Conservation (phyloP, 225 moss, liverwort and hornwort species). For the Takakia lepidozioides region DNA sequence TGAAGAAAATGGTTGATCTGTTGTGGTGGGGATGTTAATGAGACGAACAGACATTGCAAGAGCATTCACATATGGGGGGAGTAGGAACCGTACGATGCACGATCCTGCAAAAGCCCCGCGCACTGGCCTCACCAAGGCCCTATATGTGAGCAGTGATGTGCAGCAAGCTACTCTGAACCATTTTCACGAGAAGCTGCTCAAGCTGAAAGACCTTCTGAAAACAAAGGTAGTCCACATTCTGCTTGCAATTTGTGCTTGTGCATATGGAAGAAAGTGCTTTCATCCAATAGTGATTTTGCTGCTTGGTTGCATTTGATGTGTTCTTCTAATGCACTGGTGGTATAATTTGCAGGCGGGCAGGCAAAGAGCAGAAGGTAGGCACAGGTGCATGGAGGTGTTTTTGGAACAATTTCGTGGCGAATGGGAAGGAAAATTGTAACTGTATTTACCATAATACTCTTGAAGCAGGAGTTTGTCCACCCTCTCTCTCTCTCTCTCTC, state of each 20-base stretch:
- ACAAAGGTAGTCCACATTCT: slow-evolving; percentile 39
- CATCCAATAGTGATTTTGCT: not conserved
- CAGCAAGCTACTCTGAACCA: slow-evolving; percentile 84
- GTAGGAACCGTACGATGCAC: slow-evolving; percentile 64
- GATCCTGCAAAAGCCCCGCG: slow-evolving; percentile 69
- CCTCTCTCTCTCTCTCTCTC: no score
- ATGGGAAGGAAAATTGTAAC: slow-evolving; percentile 50
- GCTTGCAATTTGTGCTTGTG: not conserved
- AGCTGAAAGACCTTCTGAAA: slow-evolving; percentile 78
- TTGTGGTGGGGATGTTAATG: no score
- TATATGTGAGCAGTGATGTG: slow-evolving; percentile 31
- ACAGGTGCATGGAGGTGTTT: slow-evolving; percentile 73
- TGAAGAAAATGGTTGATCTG: not conserved
- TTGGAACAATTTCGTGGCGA: slow-evolving; percentile 67
- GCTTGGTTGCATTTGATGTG: not conserved
- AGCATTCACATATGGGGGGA: slow-evolving; percentile 80
- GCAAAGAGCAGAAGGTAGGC: slow-evolving; percentile 63
- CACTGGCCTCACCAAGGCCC: slow-evolving; percentile 48
- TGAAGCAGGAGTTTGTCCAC: no score
- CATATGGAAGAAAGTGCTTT: not conserved
- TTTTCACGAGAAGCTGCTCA: slow-evolving; percentile 91
- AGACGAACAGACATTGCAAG: slow-evolving; percentile 73
- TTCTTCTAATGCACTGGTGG: not conserved
- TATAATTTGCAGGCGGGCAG: slow-evolving; percentile 62
- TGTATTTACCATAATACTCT: no score